These are phyloP conservation scores for Triangularia setosa DNA, from an alignment of 2,329 filamentous ascomycete species.

Conservation along the genomic window DNA sequence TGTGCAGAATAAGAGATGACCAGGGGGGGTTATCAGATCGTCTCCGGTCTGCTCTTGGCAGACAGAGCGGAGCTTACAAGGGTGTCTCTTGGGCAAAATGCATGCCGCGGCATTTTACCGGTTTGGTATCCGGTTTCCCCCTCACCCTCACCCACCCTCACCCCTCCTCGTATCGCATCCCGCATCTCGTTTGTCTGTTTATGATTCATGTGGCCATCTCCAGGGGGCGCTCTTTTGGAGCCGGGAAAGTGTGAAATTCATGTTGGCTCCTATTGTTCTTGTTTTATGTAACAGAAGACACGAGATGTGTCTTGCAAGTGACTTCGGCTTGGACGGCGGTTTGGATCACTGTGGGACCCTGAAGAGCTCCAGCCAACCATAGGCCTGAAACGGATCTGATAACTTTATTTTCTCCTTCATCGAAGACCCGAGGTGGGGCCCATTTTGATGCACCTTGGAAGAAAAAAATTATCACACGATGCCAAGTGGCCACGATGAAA, in stretches of 20 bases:
- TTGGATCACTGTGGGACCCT: neutral
- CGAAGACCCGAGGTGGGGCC: neutral
- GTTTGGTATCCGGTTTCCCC: neutral
- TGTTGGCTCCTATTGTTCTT: neutral
- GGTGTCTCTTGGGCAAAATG: neutral
- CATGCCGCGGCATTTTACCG: neutral
- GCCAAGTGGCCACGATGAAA: neutral
- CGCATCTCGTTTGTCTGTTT: too few species aligned
- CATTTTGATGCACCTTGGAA: neutral
- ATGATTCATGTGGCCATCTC: neutral
- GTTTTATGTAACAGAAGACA: neutral
- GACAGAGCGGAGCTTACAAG: neutral
- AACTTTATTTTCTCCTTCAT: neutral
- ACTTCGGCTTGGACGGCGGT: neutral
- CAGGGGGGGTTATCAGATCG: neutral
- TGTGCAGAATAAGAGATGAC: neutral
- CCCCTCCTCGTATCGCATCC: too few species aligned
- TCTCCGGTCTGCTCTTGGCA: neutral
- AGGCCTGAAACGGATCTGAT: neutral
- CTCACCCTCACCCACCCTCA: neutral
- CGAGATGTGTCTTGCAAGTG: neutral
- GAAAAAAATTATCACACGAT: neutral
- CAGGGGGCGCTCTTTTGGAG: neutral
- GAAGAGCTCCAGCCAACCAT: neutral
- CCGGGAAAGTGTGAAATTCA: neutral